Conservation (phyloP, 495 filamentous ascomycete species). For the Tetracladium marchalianum region DNA sequence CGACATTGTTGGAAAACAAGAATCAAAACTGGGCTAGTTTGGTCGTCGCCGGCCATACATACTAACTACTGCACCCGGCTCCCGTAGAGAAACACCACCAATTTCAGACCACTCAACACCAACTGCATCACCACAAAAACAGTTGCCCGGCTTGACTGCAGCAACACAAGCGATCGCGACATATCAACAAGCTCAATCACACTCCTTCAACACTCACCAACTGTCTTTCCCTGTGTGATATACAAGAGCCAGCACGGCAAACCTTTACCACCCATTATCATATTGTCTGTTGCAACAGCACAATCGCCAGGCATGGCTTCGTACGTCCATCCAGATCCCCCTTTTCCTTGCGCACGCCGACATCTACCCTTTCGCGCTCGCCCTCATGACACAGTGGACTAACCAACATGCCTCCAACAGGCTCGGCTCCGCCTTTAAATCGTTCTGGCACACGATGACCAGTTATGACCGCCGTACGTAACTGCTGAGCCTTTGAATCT, state of each 20-base stretch:
- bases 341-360: conserved; percentile 4
- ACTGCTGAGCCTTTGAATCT: conserved; percentile 22
- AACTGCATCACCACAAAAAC: no score
- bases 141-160: no score
- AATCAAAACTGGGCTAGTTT: no score
- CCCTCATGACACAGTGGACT: conserved; percentile 2
- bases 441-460: conserved; percentile 97
- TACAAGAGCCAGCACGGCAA: conserved; percentile 9
- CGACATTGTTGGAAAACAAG: no score
- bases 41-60: no score
- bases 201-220: no score
- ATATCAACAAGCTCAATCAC: no score
- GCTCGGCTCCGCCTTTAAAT: conserved; percentile 40
- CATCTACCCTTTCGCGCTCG: neutral
- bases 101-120: no score
- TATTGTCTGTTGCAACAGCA: conserved; percentile 15
- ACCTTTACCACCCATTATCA: conserved; percentile 1
- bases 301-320: conserved; percentile 23
- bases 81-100: no score
- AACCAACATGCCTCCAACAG: conserved; percentile 5
- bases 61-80: no score
- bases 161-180: no score
- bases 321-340: conserved; percentile 12
- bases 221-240: neutral
- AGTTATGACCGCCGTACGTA: conserved; percentile 48